Evolutionary conservation across 73 alveolate species (phyloP).

Genomic region (Tetrahymena elliotti): DNA sequence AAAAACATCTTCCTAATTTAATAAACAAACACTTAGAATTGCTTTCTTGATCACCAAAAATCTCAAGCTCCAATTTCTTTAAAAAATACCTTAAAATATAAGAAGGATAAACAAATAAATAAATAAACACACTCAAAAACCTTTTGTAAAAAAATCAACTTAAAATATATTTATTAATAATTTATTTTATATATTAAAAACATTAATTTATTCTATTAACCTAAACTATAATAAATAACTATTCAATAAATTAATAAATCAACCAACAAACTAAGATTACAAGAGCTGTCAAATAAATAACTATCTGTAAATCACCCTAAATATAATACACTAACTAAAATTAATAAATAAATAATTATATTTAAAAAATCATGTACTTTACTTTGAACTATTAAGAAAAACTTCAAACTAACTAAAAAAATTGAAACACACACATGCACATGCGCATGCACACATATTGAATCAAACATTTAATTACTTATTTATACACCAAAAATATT

Average conservation of each 20-base stretch:
- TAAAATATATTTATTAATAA: too few relatives aligned
- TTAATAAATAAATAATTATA: neutral
- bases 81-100: too few relatives aligned
- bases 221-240: neutral
- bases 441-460: neutral
- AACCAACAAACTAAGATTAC: neutral
- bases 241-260: neutral
- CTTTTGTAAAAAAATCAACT: neutral
- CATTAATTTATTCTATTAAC: neutral
- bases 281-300: neutral
- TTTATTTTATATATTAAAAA: neutral
- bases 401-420: neutral
- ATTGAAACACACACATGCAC: too few relatives aligned
- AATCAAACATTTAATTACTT: neutral
- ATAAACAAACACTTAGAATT: neutral
- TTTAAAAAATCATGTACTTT: neutral
- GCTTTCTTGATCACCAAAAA: neutral
- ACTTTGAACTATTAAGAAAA: neutral
- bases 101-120: neutral
- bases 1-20: neutral
- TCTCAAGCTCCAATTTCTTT: too few relatives aligned
- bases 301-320: neutral
- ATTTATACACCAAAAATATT: neutral
- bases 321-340: neutral
- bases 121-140: neutral